Evolutionary conservation across 2,329 filamentous ascomycete genomes (phyloP), one percentile per base, ranked within the genome.

Genomic region (Diatrype stigma): DNA sequence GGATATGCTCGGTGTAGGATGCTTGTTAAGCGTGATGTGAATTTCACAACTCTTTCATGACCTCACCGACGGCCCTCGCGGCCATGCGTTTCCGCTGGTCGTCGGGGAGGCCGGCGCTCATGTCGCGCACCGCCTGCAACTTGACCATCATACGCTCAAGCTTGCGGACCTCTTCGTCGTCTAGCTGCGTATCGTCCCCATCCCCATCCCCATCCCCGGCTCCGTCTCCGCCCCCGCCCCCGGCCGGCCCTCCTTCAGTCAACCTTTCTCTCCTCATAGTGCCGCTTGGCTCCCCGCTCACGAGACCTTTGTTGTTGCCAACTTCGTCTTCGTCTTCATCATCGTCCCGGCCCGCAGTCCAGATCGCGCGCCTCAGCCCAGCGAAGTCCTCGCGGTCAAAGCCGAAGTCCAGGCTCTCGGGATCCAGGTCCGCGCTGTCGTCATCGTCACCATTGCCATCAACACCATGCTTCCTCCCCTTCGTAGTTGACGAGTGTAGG

Each of bases 121-220:
- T 75, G 49, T 86, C 82, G 61, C 75, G 70, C 8, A 81, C 81
- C 1, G 81, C 81, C 66, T 82, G 80, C 53, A 88, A 69, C 65
- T 80, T 85, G 46, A 74, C 69, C 80, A 87, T 85, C 77, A 87
- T 80, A 47, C 70, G 69, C 60, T 86, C 82, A 28, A 87, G 63
- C 63, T 81, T 80, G 60, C 77, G 74, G 16, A 87, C 74, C 32
- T 82, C 78, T 4, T 78, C 72, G 0, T 77, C 74, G 16, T 67
- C 69, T 2, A 75, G 49, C 3, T 74, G 68, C 17, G 71, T 70
- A 6, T 70, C 70, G 17, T 66, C 60, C 12, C 50, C 58, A 2
- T 55, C 57, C 1, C 48, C 54, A 35, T n/a, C n/a, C 53, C 51
- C 11, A 16, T 12, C 21, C n/a, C 22, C 26, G 22, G 56, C 59